Evolutionary conservation across 2,329 filamentous ascomycete genomes (phyloP).

Genomic region (Daldinia sp.): DNA sequence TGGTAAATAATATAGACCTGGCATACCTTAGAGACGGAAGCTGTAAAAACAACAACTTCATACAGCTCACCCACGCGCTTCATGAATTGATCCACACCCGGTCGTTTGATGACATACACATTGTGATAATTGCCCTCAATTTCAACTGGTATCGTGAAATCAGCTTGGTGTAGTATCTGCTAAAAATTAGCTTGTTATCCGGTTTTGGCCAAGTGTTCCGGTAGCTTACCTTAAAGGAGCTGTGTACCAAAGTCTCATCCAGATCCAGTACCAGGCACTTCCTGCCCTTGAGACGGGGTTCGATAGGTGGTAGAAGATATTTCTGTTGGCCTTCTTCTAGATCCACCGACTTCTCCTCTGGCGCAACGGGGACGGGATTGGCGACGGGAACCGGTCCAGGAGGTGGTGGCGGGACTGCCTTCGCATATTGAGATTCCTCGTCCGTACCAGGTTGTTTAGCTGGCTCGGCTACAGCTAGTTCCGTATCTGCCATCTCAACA

Average conservation of each 20-base stretch:
- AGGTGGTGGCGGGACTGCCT: slow-evolving; percentile 61
- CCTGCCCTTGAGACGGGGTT: slow-evolving; percentile 82
- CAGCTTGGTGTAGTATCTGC: slow-evolving; percentile 96
- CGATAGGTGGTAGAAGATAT: slow-evolving; percentile 84
- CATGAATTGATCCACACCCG: slow-evolving; percentile 99
- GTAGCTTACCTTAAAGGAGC: slow-evolving; percentile 91
- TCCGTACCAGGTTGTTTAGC: slow-evolving; percentile 55
- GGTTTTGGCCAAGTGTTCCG: neutral
- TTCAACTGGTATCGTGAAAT: slow-evolving; percentile 98
- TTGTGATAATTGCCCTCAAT: slow-evolving; percentile 99
- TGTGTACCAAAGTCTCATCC: slow-evolving; percentile 97
- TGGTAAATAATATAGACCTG: neutral
- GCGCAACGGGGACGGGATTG: slow-evolving; percentile 51
- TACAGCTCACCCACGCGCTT: slow-evolving; percentile 97
- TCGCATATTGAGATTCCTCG: slow-evolving; percentile 55
- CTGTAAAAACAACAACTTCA: slow-evolving; percentile 98
- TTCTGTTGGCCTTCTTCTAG: slow-evolving; percentile 65
- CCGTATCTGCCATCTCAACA: slow-evolving; percentile 74
- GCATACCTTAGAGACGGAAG: slow-evolving; percentile 93
- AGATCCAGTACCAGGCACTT: slow-evolving; percentile 97
- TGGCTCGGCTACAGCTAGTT: slow-evolving; percentile 60
- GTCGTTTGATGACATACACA: slow-evolving; percentile 98
- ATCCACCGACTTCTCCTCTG: slow-evolving; percentile 59
- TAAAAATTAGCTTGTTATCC: slow-evolving; percentile 17
- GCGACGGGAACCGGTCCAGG: slow-evolving; percentile 58